phyloP scores from a whole-genome alignment of 140 eudicot genomes.

The Senecio squalidus region DNA sequence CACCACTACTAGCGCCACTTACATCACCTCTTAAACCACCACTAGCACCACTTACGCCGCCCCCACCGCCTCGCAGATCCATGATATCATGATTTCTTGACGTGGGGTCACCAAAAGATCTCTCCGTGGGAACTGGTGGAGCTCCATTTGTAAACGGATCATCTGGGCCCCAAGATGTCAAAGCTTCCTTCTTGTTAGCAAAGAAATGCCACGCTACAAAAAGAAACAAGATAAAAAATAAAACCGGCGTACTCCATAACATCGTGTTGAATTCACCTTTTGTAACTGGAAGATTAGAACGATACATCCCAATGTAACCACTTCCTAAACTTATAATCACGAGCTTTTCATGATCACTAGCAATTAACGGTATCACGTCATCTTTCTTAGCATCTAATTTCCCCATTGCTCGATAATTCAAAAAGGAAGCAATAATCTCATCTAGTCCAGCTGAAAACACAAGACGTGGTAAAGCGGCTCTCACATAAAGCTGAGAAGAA shows the following conservation, averaged over 20 bases:
- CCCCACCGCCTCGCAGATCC: constrained; percentile 63
- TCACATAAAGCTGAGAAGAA: constrained; percentile 65
- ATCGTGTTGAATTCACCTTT: constrained; percentile 65
- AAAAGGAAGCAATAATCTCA: constrained; percentile 67
- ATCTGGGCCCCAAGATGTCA: constrained; percentile 94
- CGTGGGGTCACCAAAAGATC: constrained; percentile 55
- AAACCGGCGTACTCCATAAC: constrained; percentile 83
- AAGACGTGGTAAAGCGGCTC: constrained; percentile 69
- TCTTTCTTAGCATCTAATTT: constrained; percentile 19
- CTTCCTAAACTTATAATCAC: constrained; percentile 70
- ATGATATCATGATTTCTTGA: constrained; percentile 47
- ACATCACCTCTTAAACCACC: constrained; percentile 38
- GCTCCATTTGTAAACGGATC: constrained; percentile 76
- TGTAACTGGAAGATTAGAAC: constrained; percentile 70
- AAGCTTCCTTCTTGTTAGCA: constrained; percentile 86
- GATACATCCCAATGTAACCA: constrained; percentile 84
- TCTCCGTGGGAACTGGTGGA: constrained; percentile 49
- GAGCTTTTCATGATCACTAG: constrained; percentile 72
- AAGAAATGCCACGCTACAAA: constrained; percentile 93
- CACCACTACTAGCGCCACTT: constrained; percentile 41
- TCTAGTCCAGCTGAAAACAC: constrained; percentile 73
- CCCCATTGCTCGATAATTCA: constrained; percentile 41
- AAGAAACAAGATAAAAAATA: constrained; percentile 74
- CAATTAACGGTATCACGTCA: constrained; percentile 48
- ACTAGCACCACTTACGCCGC: no score